Conservation (phyloP, 139 green algal species). For the Micractinium sp. region DNA sequence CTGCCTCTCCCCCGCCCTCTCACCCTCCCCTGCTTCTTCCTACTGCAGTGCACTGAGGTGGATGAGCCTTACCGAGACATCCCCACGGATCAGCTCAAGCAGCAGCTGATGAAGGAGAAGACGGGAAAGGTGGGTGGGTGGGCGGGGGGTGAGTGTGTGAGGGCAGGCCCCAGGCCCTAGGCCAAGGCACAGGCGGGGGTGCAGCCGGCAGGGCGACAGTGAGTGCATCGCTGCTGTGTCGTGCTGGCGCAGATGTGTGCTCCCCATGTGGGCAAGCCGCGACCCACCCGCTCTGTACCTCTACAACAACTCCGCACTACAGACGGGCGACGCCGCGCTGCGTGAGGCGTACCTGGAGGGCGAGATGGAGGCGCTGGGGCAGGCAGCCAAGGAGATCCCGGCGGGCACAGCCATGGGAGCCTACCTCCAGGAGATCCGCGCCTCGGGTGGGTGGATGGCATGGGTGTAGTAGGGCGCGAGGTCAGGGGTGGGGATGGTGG, state of each 20-base stretch:
- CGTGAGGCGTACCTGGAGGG: slow-evolving; percentile 47
- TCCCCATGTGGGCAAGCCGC: too few species aligned
- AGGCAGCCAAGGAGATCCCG: slow-evolving; percentile 41
- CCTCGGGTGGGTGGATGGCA: not conserved
- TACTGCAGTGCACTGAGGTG: slow-evolving; percentile 62
- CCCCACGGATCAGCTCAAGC: slow-evolving; percentile 37
- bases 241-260: too few species aligned
- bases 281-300: too few species aligned
- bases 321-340: not conserved
- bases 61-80: slow-evolving; percentile 47
- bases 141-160: too few species aligned
- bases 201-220: too few species aligned
- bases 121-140: not conserved
- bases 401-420: slow-evolving; percentile 38
- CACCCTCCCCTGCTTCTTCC: not conserved
- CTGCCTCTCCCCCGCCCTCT: not conserved
- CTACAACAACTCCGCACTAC: not conserved
- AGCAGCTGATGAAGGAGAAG: slow-evolving; percentile 11
- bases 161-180: too few species aligned
- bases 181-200: too few species aligned
- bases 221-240: too few species aligned
- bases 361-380: slow-evolving; percentile 52
- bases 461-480: not conserved
- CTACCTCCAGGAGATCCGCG: slow-evolving; percentile 39
- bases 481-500: too few species aligned